Conservation (phyloP, 441 rosid genomes). For the Manihot esculenta region DNA sequence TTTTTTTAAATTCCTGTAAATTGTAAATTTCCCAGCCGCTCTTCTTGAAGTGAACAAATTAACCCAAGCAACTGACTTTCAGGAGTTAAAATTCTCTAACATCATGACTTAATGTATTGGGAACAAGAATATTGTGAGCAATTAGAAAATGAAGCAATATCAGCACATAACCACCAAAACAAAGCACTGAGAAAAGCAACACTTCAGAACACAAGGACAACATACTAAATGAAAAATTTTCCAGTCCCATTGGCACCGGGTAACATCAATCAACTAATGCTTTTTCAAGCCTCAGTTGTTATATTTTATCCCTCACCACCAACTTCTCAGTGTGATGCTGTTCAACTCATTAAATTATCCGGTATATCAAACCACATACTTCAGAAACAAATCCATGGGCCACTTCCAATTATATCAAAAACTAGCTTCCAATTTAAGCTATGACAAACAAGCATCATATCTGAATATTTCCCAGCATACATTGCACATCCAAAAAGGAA, state of each 20-base stretch:
- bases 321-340: too few relatives aligned
- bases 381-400: too few relatives aligned
- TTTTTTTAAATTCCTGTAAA: too few relatives aligned
- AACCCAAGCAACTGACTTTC: background rate
- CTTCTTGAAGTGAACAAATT: too few relatives aligned
- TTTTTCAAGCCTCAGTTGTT: too few relatives aligned
- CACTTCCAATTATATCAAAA: background rate
- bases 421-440: background rate
- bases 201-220: background rate
- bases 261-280: too few relatives aligned
- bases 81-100: conserved; percentile 7
- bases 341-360: too few relatives aligned
- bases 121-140: background rate
- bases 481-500: too few relatives aligned
- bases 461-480: background rate
- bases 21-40: too few relatives aligned
- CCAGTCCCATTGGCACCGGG: too few relatives aligned
- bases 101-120: background rate
- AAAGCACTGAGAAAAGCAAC: background rate
- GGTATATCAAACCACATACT: too few relatives aligned
- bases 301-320: too few relatives aligned
- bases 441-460: background rate
- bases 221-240: background rate
- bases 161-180: background rate
- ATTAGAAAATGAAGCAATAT: conserved; percentile 1